These are phyloP conservation scores for Aegilops longissima DNA, from an alignment of 176 grass and related monocot species.

Conservation along the genomic window DNA sequence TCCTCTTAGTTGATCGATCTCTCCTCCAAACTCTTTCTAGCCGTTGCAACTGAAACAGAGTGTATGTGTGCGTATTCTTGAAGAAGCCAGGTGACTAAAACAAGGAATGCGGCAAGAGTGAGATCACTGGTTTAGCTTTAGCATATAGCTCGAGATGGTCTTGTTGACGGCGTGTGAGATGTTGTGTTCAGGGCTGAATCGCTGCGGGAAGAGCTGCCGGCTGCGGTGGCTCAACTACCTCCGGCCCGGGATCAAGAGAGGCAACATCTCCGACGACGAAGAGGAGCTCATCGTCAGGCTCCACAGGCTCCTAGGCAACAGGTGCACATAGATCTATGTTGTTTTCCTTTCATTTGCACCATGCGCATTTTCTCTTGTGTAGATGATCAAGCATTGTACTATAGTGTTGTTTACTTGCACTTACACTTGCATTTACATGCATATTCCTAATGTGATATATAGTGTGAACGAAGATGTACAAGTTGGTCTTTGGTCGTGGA, in stretches of 20 bases:
- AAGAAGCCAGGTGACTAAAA: not conserved
- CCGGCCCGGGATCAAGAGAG: conserved; percentile 72
- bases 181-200: conserved; percentile 62
- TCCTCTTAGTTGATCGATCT: not conserved
- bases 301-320: conserved; percentile 76
- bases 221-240: conserved; percentile 86
- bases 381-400: not conserved
- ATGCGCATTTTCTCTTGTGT: not conserved
- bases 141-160: not conserved
- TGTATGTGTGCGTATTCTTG: not conserved
- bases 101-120: not conserved
- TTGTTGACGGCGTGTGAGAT: not conserved
- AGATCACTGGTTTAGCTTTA: not conserved
- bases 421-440: not conserved
- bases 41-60: not conserved
- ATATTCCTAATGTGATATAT: not conserved
- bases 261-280: conserved; percentile 68
- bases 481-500: not conserved
- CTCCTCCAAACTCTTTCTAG: not conserved
- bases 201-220: conserved; percentile 80
- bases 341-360: not conserved
- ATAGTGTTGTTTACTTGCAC: not conserved
- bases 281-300: conserved; percentile 81
- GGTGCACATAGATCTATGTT: conserved; percentile 17
- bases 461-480: not conserved